Evolutionary conservation across 192 early-diverging fungal genomes (phyloP), one percentile per base, ranked within the genome.

Genomic region (Coemansia sp.): DNA sequence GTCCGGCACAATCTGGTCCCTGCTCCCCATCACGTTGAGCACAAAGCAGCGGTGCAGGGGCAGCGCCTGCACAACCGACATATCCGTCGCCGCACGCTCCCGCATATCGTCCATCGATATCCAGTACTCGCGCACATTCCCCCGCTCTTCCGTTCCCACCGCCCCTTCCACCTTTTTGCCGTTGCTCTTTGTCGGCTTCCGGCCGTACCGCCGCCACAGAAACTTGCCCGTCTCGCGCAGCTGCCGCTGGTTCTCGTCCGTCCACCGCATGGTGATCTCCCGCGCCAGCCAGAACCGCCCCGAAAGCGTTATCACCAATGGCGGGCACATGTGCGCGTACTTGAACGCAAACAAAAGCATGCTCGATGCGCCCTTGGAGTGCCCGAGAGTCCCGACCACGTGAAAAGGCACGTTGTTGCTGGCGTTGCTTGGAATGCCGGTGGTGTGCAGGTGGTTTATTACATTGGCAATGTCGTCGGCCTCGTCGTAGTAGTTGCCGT

Each of bases 401-500:
- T 27, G 19, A 25, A 16, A 53, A 42, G 31, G 29, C 9, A 38
- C 44, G 0, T 33, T 9, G 21, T 46, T n/a, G n/a, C n/a, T n/a
- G n/a, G n/a, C n/a, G n/a, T n/a, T n/a, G n/a, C n/a, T 10, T 11
- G 47, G 60, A 32, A 48, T 14, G n/a, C 35, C 49, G 12, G 24
- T 22, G 35, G 53, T 38, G 28, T 70, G 52, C 38, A 45, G 18
- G 73, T 43, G 16, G 67, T 69, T 33, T 11, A 86, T 50, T 4
- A 84, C 68, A 21, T 48, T 29, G n/a, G 62, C 42, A 18, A 86
- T 64, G 49, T 77, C 67, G 9, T 80, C 67, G 8, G 67, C 74
- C 52, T 86, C 85, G 31, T 76, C 73, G 21, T 60, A 45, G 69
- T 82, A 81, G 58, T 86, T 83, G 43, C 81, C 83, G 57, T 84